Evolutionary conservation across 768 basidiomycete species (phyloP), one percentile per base, ranked within the genome.

Genomic region (Fistulinella prunicolor): DNA sequence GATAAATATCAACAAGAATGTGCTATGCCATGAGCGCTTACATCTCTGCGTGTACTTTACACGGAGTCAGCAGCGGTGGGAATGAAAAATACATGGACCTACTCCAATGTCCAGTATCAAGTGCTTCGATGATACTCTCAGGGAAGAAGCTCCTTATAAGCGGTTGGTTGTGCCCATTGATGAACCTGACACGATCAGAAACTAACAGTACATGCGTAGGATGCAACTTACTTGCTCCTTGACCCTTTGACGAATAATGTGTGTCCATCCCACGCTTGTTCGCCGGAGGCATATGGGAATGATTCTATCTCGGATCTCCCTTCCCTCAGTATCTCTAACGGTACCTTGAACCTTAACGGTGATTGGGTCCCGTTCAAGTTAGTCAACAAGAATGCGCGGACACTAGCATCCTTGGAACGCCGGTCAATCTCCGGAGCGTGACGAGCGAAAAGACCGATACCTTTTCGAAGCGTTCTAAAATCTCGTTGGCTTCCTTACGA

Each of bases 61-160:
- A 21, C 22, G 21, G 17, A 17, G 34, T 64, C 10, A 65, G 42
- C 1, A 41, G 4, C 1, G 6, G n/a, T 47, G 17, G 39, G 32
- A 19, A 14, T 23, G 28, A 10, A 41, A 24, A 42, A 12, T 22
- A 9, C 1, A 13, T 24, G 7, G 7, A 66, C 82, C 53, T 62
- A 89, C 89, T 86, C 94, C 94, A 97, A 66, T 97, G 94, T 1
- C 85, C 83, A 0, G 92, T 72, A 49, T 91, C 83, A 22, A 95
- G 66, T 21, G 67, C 74, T 59, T 82, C 78, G 9, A 94, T 58
- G 9, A 56, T 61, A 73, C 81, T 78, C 30, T 75, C 69, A 0
- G 93, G 92, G 70, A 95, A 96, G 66, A 89, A 90, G 23, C 73
- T 61, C 50, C 78, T 62, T 34, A 84, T 77, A 6, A 77, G 55